Base-by-base conservation (phyloP, 495 filamentous ascomycete species). In the Staphylotrichum tortipilum region DNA sequence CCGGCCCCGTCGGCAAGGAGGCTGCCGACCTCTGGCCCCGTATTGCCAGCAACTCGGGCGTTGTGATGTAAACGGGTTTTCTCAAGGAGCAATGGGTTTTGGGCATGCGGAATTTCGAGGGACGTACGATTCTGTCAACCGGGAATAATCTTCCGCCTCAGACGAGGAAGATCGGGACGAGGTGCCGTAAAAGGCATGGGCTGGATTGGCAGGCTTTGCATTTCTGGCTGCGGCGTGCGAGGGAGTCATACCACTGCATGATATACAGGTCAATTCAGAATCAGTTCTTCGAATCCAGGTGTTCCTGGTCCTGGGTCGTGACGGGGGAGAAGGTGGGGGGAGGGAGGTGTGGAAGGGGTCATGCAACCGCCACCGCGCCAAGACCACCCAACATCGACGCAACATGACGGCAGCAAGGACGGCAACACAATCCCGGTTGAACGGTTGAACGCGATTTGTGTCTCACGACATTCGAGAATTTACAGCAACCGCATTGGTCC, bases 21-120 rank as follows among this genome's bases (percentile, higher is more conserved):
- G 94, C 92, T 70, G 92, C 92, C 72, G 92, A 98, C 78, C 81
- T 97, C 67, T 98, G 92, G 92, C 92, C 92, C 71, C 92, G 92
- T 95, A 98, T 97, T 74, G 92, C 92, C 68, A 90, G 85, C 81
- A 98, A 97, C 83, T 94, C 92, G 52, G 92, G 92, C 81, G 92
- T 98, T 62, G 92, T 97, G 69, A 98, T 98, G 91, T 98, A 86
- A 95, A 47, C 72, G 53, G 58, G 53, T 47, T 60, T 38, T 51
- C 49, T 33, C 33, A 31, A 37, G 41, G 42, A 49, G 41, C 45
- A 48, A 52, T 53, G 37, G 53, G 45, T 58, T 33, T 45, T 55
- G 38, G 55, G 60, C 47, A 31, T 52, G 53, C 53, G 61, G 50
- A 47, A 48, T 55, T 55, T 62, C 58, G 63, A 58, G 61, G 58